A percentile compares a stretch with the other conserved stretches of the same genome.
Conservation (phyloP, 345 rosid genomes). For the Syzygium aromaticum region DNA sequence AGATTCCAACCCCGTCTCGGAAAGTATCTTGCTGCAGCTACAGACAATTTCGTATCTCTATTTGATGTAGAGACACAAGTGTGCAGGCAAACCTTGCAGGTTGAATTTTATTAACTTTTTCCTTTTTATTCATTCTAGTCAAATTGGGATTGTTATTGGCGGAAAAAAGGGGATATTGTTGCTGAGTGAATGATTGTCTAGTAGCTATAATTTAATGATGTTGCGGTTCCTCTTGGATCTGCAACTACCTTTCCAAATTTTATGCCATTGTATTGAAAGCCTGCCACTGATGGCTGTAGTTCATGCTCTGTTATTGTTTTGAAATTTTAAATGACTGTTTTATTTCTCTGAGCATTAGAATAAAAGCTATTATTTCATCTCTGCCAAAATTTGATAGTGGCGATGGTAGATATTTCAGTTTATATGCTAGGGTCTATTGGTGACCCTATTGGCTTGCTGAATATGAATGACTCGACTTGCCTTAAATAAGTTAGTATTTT, state of each 20-base stretch:
- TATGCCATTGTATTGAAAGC: background rate
- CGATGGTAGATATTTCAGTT: background rate
- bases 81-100: constrained; percentile 68
- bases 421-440: background rate
- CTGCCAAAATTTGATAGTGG: background rate
- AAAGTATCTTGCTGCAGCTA: constrained; percentile 79
- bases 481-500: background rate
- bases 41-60: constrained; percentile 78
- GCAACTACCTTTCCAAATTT: background rate
- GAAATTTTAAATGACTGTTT: background rate
- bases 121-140: background rate
- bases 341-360: background rate
- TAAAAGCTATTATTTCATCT: background rate
- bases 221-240: background rate
- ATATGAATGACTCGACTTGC: background rate
- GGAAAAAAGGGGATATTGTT: background rate
- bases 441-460: background rate
- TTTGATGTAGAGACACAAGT: constrained; percentile 80
- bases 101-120: background rate
- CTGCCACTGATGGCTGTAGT: background rate
- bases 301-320: background rate
- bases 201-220: background rate
- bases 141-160: background rate
- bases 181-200: background rate
- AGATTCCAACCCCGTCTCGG: constrained; percentile 92